phyloP scores from a whole-genome alignment of 176 grass and related monocot genomes.

The Bolboschoenus planiculmis region DNA sequence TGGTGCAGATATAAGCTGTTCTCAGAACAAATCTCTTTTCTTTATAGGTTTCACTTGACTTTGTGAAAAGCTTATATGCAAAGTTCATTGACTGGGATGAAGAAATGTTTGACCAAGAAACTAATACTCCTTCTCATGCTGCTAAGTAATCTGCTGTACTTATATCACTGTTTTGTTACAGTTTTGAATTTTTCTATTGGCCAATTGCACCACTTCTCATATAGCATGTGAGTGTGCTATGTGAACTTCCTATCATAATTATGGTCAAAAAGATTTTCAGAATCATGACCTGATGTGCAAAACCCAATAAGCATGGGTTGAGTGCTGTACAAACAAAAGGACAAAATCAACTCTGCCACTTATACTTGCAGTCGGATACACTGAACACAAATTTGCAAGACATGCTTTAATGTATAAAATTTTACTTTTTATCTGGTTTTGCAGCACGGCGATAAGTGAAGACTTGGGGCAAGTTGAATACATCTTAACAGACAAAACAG shows the following conservation, averaged over 20 bases:
- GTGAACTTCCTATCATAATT: neutral
- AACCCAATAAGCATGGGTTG: neutral
- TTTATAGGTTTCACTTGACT: slow-evolving; percentile 90
- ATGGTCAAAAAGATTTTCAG: neutral
- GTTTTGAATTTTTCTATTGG: neutral
- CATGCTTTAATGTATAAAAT: neutral
- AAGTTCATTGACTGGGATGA: slow-evolving; percentile 99
- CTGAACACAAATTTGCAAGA: neutral
- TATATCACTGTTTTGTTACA: neutral
- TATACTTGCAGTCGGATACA: neutral
- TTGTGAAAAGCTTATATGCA: slow-evolving; percentile 88
- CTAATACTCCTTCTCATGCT: slow-evolving; percentile 78
- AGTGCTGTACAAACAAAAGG: neutral
- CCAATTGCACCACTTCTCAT: neutral
- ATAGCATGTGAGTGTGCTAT: neutral
- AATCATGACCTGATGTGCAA: neutral
- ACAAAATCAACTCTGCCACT: neutral
- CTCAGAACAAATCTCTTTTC: slow-evolving; percentile 3
- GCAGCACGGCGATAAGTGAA: slow-evolving; percentile 99
- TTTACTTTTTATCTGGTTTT: slow-evolving; percentile 20
- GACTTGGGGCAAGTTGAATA: slow-evolving; percentile 98
- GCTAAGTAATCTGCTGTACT: slow-evolving; percentile 54
- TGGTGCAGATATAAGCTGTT: neutral
- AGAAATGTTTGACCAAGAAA: slow-evolving; percentile 92
- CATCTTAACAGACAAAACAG: slow-evolving; percentile 98